phyloP scores from a whole-genome alignment of 208 protist species.

The Angomonas deanei region DNA sequence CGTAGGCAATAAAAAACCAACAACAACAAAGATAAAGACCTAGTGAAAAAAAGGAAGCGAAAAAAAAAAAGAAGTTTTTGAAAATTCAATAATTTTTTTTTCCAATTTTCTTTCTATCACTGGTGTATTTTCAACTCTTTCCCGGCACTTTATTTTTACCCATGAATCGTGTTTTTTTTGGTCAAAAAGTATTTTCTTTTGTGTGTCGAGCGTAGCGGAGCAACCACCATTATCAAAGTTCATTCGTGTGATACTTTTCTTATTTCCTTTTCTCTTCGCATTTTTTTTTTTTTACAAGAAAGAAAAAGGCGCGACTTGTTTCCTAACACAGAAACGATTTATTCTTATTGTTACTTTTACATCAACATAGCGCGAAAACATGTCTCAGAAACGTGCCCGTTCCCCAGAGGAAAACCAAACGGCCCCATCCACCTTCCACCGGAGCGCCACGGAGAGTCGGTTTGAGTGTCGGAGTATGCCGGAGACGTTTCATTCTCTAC shows the following conservation, averaged over 20 bases:
- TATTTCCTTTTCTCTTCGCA: neutral
- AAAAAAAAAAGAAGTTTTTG: too few relatives aligned
- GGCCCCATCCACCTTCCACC: conserved; percentile 12
- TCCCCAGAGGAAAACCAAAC: neutral
- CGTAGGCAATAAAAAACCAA: too few relatives aligned
- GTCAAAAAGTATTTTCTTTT: neutral
- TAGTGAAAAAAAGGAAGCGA: too few relatives aligned
- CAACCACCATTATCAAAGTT: neutral
- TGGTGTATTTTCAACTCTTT: neutral
- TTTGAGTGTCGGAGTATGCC: conserved; percentile 53
- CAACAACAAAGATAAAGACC: too few relatives aligned
- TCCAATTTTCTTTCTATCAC: too few relatives aligned
- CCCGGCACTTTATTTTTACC: neutral
- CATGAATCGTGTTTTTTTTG: too few relatives aligned
- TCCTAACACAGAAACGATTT: too few relatives aligned
- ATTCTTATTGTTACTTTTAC: neutral
- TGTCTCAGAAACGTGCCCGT: too few relatives aligned
- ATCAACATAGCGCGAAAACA: too few relatives aligned
- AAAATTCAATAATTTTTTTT: too few relatives aligned
- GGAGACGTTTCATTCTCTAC: conserved; percentile 29
- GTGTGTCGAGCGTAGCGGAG: neutral
- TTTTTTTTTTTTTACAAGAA: neutral
- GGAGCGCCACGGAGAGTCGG: conserved; percentile 46
- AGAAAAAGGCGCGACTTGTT: neutral
- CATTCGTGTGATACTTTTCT: neutral